Percentiles rank a stretch among this genome's conserved stretches.
phyloP scores from a whole-genome alignment of 1,284 basidiomycete genomes.

The Schizophyllum amplum region DNA sequence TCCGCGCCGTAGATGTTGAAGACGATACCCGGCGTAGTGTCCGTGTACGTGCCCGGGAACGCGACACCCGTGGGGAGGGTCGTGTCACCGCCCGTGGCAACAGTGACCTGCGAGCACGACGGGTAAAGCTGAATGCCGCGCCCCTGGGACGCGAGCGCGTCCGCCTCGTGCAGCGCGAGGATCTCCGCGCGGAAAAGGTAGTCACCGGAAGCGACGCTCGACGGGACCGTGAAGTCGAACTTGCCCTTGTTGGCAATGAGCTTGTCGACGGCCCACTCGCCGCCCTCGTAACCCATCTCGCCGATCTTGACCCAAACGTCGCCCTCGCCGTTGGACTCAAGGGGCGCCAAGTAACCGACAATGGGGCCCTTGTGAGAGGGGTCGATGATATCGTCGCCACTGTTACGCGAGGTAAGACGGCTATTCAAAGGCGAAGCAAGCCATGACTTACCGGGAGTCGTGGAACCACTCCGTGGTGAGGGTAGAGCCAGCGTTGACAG shows the following conservation, averaged over 20 bases:
- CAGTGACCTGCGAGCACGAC: conserved; percentile 53
- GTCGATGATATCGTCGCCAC: neutral
- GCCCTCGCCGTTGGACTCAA: neutral
- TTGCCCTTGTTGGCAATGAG: neutral
- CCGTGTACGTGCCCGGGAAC: conserved; percentile 58
- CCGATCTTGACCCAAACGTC: neutral
- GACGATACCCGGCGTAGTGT: conserved; percentile 53
- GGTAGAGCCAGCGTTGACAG: neutral
- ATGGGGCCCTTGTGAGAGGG: neutral
- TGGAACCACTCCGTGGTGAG: neutral
- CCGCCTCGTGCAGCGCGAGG: conserved; percentile 58
- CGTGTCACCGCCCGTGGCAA: conserved; percentile 45
- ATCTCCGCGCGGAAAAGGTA: conserved; percentile 71
- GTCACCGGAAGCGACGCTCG: conserved; percentile 45
- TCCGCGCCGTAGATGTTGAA: conserved; percentile 13
- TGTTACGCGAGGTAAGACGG: neutral
- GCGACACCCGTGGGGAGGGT: conserved; percentile 36
- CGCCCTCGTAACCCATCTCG: neutral
- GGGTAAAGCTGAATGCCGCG: conserved; percentile 70
- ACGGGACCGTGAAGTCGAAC: conserved; percentile 39
- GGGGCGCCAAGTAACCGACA: neutral
- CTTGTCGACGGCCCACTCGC: neutral
- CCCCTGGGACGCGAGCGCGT: neutral
- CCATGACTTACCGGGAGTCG: neutral
- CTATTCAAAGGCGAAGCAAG: too few species aligned